These are phyloP conservation scores for Triadica sebifera DNA, from an alignment of 345 rosid species.

Conservation along the genomic window DNA sequence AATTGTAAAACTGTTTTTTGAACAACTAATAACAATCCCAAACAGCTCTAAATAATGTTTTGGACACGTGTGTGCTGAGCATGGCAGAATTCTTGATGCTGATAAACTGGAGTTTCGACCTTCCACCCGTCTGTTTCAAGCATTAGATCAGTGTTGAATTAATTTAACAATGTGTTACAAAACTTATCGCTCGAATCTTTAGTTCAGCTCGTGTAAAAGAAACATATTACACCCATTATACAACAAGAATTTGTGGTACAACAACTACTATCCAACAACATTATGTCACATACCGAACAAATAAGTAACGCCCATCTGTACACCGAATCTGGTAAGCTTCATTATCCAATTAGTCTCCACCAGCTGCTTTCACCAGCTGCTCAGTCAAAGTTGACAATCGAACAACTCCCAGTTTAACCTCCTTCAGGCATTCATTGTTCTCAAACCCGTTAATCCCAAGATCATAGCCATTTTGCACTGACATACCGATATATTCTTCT, in stretches of 20 bases:
- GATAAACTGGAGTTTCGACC: no score
- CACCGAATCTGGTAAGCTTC: slow-evolving; percentile 23
- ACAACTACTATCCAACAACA: slow-evolving; percentile 7
- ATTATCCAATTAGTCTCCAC: slow-evolving; percentile 15
- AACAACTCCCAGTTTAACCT: slow-evolving; percentile 49
- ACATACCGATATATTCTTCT: slow-evolving; percentile 23
- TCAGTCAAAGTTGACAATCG: slow-evolving; percentile 64
- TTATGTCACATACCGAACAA: neutral
- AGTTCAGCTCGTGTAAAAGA: neutral
- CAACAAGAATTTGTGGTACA: slow-evolving; percentile 2
- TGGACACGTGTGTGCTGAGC: no score
- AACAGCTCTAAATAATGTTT: no score
- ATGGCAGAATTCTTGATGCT: no score
- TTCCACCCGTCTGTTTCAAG: no score
- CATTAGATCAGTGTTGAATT: neutral
- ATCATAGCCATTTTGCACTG: slow-evolving; percentile 19
- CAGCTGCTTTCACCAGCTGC: slow-evolving; percentile 28
- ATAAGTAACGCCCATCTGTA: slow-evolving; percentile 9
- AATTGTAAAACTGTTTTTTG: no score
- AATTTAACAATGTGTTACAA: neutral
- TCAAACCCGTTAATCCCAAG: neutral
- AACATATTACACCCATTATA: neutral
- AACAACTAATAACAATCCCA: no score
- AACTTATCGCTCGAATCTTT: neutral
- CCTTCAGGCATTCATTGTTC: slow-evolving; percentile 39